A percentile compares a stretch with the other conserved stretches of the same genome.
Conservation (phyloP, 768 basidiomycete genomes). For the Daedaleopsis nitida region DNA sequence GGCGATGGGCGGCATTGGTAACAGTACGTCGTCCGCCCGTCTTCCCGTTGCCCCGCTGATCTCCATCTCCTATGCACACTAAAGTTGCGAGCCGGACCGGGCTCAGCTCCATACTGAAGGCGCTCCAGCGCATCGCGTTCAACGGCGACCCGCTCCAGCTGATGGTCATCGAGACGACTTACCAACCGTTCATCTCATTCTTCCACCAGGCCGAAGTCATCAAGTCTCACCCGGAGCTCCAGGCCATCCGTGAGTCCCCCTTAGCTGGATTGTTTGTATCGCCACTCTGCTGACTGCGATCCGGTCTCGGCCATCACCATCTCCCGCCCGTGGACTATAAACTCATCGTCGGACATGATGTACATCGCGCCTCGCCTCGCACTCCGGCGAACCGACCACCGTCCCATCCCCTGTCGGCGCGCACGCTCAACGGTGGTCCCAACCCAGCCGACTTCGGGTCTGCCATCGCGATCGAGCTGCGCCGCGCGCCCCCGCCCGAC, state of each 20-base stretch:
- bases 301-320: neutral
- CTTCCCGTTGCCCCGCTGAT: slow-evolving; percentile 7
- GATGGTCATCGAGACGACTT: slow-evolving; percentile 76
- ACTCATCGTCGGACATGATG: no score
- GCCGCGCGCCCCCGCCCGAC: slow-evolving; percentile 73
- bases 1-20: slow-evolving; percentile 68
- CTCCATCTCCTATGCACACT: neutral
- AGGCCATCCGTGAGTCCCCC: slow-evolving; percentile 61
- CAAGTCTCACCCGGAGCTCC: slow-evolving; percentile 58
- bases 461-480: slow-evolving; percentile 77
- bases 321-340: no score
- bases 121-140: slow-evolving; percentile 79
- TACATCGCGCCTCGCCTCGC: neutral
- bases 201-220: slow-evolving; percentile 74
- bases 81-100: slow-evolving; percentile 83
- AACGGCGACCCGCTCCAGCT: slow-evolving; percentile 80
- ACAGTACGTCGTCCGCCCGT: slow-evolving; percentile 54
- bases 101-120: slow-evolving; percentile 66
- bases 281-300: neutral
- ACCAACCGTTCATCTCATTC: slow-evolving; percentile 90
- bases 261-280: neutral
- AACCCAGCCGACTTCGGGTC: slow-evolving; percentile 68
- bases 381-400: neutral
- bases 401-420: no score
- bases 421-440: no score